Evolutionary conservation across 2,329 filamentous ascomycete species (phyloP), one percentile per base, ranked within the genome.

Genomic region (Talaromyces sp.): DNA sequence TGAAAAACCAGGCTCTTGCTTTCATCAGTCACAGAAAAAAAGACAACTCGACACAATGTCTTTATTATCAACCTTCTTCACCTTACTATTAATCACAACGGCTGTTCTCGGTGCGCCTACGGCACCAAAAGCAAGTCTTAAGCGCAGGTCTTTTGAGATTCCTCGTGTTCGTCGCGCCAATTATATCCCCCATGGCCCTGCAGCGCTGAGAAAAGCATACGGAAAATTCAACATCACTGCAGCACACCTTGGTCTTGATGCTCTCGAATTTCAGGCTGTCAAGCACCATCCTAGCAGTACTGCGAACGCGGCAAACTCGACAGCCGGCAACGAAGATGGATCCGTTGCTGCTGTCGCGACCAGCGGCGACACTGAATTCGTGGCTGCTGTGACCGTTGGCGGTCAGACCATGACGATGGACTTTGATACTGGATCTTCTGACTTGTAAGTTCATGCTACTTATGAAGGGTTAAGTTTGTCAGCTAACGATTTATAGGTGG

Each of bases 391-490:
- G 61, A 83, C 74, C n/a, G 84, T 92, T 68, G 90, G 90, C 66
- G 88, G 87, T 5, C 89, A 92, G 77, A 84, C 82, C 4, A 71
- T 92, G 65, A 86, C 87, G 72, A 78, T 92, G 73, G 86, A 91
- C 74, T 90, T 92, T 72, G 90, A 92, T 76, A 89, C 88, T n/a
- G 90, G 90, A 64, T 91, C 89, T 1, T 85, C 89, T 13, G 90
- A 92, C 75, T 82, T 91, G 79, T 87, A 82, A 73, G 66, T 61
- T 39, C 16, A 58, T 22, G 24, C 67, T 27, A 64, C 48, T 24
- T 14, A 11, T 13, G 22, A 22, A 58, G 37, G 3, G 13, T 57
- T 7, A 31, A 41, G 14, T 19, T 16, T 11, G 52, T 13, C 13
- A 3, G 52, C 33, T 56, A 37, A 56, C 52, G 24, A 22, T 33